Base-by-base conservation (phyloP, 768 basidiomycete species). In the Mycena galopus region DNA sequence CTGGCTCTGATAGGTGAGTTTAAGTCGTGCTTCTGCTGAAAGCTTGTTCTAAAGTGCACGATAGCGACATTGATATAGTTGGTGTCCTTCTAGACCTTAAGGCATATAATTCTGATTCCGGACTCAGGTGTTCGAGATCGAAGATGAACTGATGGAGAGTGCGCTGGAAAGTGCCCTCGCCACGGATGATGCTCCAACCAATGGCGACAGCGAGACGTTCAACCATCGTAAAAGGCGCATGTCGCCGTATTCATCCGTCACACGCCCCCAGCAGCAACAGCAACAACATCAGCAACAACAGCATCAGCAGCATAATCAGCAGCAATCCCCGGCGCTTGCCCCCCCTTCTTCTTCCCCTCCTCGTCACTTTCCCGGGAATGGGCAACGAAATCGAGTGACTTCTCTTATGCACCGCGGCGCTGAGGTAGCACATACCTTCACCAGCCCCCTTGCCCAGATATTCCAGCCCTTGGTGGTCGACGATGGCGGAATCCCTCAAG, bases 51-150 rank as follows among this genome's bases (percentile, higher is more conserved):
- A 30, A 59, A 37, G 19, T 14, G 23, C 3, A 59, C 23, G 10
- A 23, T 29, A 85, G 88, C 4, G 93, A 94, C 76, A 96, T 96
- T 67, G 92, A 93, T 74, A 88, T 90, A 9, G 94, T 95, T 78
- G 23, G 90, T 76, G 32, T 78, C 14, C 44, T 39, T 51, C 33
- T 27, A 37, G 16, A 56, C 11, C 39, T 9, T 12, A 6, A 30
- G 57, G 29, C 12, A 35, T 64, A 25, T 58, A 21, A 27, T 47
- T 23, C n/a, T 51, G 21, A 37, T 25, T n/a, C 33, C 33, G 19
- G 17, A 16, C 47, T 55, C 33, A 94, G 91, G 90, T 96, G 23
- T 96, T 96, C 76, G 93, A 95, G 73, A 86, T 96, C 14, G 92
- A 92, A 77, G 92, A 93, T 21, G 89, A 92, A 60, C 83, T 87